These are phyloP conservation scores for Fusarium protoensiforme DNA, from an alignment of 2,329 filamentous ascomycete genomes.

Conservation along the genomic window DNA sequence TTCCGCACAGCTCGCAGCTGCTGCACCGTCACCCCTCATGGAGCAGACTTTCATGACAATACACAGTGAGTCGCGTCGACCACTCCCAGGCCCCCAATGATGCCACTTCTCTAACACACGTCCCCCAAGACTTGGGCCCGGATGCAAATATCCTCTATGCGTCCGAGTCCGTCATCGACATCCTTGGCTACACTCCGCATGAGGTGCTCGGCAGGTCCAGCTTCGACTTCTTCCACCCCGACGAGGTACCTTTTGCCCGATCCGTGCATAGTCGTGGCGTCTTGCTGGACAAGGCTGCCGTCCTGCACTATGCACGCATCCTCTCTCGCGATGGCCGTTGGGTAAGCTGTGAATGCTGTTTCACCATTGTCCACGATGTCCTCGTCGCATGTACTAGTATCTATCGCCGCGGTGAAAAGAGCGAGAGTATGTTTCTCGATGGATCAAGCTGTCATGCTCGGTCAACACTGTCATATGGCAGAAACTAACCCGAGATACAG, in stretches of 20 bases:
- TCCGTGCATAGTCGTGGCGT: slow-evolving; percentile 79
- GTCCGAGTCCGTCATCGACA: slow-evolving; percentile 85
- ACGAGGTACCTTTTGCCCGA: slow-evolving; percentile 81
- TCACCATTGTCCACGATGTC: slow-evolving; percentile 89
- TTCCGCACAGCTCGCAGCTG: slow-evolving; percentile 31
- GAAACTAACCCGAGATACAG: slow-evolving; percentile 55
- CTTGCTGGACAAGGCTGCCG: slow-evolving; percentile 84
- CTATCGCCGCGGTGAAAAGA: slow-evolving; percentile 75
- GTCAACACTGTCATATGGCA: not conserved
- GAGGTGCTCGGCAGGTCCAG: slow-evolving; percentile 81
- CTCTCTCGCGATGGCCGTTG: slow-evolving; percentile 75
- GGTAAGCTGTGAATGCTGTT: slow-evolving; percentile 88
- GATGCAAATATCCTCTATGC: slow-evolving; percentile 85
- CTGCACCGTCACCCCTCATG: slow-evolving; percentile 57
- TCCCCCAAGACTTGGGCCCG: slow-evolving; percentile 68
- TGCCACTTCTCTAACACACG: slow-evolving; percentile 6
- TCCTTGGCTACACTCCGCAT: slow-evolving; percentile 81
- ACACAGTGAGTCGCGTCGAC: slow-evolving; percentile 71
- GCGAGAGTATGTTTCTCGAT: slow-evolving; percentile 71
- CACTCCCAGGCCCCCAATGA: not conserved
- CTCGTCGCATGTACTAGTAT: slow-evolving; percentile 86
- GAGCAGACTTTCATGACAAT: slow-evolving; percentile 93
- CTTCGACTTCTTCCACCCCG: slow-evolving; percentile 88
- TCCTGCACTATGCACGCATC: slow-evolving; percentile 82
- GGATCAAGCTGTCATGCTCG: not conserved